Percentiles rank a stretch among this genome's conserved stretches.
Evolutionary conservation across 306 rosid genomes (phyloP).

Genomic region (Vicia sativa): DNA sequence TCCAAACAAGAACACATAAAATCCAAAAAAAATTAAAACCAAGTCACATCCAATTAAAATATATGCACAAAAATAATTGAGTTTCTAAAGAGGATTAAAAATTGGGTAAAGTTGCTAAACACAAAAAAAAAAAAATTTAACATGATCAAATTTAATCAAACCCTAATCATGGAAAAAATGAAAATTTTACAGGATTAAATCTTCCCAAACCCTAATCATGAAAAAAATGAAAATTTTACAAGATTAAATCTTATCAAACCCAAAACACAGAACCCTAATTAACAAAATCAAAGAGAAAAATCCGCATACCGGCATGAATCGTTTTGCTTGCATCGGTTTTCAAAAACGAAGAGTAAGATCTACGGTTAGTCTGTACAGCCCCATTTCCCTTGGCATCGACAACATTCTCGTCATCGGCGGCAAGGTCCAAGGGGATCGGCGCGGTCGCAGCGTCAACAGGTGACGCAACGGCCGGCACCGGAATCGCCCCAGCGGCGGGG

Average conservation of each 20-base stretch:
- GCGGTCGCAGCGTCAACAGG: slow-evolving; percentile 52
- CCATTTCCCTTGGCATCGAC: slow-evolving; percentile 52
- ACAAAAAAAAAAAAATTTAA: not conserved
- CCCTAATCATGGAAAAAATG: too few relatives aligned
- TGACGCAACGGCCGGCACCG: slow-evolving; percentile 53
- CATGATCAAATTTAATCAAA: too few relatives aligned
- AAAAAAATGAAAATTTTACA: too few relatives aligned
- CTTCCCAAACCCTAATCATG: too few relatives aligned
- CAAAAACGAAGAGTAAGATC: slow-evolving; percentile 65
- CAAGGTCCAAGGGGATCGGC: slow-evolving; percentile 46
- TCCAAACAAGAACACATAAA: not conserved
- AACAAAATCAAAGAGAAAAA: not conserved
- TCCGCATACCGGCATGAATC: slow-evolving; percentile 80
- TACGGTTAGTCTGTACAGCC: slow-evolving; percentile 48
- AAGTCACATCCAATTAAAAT: too few relatives aligned
- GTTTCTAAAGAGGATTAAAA: too few relatives aligned
- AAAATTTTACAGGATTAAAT: too few relatives aligned
- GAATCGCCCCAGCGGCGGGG: slow-evolving; percentile 38
- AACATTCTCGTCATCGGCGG: slow-evolving; percentile 47
- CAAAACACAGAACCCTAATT: too few relatives aligned
- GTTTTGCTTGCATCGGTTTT: slow-evolving; percentile 76
- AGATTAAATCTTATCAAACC: too few relatives aligned
- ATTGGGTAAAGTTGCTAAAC: not conserved
- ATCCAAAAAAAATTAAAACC: not conserved
- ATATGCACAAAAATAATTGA: too few relatives aligned